Evolutionary conservation across 805 yeast species (phyloP).

Genomic region (Suhomyces pyralidae): DNA sequence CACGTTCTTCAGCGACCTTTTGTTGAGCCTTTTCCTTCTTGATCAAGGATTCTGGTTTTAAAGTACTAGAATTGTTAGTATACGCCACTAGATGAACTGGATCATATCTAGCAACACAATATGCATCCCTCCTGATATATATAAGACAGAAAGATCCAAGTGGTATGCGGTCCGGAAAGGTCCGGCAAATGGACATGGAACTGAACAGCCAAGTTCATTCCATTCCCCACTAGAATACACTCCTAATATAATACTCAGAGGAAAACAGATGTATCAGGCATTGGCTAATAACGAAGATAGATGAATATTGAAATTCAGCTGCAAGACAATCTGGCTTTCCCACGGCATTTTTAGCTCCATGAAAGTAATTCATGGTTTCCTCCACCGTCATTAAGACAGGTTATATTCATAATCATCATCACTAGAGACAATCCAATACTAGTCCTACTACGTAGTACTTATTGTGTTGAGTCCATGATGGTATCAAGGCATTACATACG

Average conservation of each 20-base stretch:
- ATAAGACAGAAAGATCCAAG: conserved; percentile 1
- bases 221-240: conserved; percentile 20
- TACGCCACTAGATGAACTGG: background rate
- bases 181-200: conserved; percentile 20
- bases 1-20: conserved; percentile 72
- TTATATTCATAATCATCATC: background rate
- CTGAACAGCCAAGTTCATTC: conserved; percentile 43
- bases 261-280: conserved; percentile 45
- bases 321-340: conserved; percentile 43
- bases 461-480: conserved; percentile 3
- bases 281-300: conserved; percentile 31
- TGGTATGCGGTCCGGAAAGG: conserved; percentile 24
- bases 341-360: conserved; percentile 20
- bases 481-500: conserved; percentile 23
- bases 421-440: conserved; percentile 1
- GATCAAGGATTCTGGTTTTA: conserved; percentile 81
- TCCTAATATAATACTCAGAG: conserved; percentile 29
- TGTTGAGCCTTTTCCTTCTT: conserved; percentile 79
- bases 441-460: background rate
- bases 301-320: conserved; percentile 23
- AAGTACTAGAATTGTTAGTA: conserved; percentile 38
- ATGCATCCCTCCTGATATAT: conserved; percentile 7
- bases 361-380: background rate
- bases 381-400: background rate
- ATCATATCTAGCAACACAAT: conserved; percentile 1